Evolutionary conservation across 2,329 filamentous ascomycete genomes (phyloP).

Genomic region (Trichoderma sp.): DNA sequence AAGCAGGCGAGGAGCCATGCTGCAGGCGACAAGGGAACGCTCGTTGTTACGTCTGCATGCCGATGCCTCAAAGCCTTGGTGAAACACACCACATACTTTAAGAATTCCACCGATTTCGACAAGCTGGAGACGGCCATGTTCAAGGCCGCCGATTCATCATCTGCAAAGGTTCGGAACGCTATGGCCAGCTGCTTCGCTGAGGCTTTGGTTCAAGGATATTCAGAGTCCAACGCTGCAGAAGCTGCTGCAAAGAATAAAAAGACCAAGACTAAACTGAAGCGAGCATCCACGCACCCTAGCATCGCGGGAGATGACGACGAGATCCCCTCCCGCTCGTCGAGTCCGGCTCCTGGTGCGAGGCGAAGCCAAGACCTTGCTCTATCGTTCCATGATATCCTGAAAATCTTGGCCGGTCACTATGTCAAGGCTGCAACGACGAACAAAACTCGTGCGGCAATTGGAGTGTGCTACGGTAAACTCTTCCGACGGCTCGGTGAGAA

Average conservation of each 20-base stretch:
- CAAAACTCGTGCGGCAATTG: conserved; percentile 75
- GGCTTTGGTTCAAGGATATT: conserved; percentile 76
- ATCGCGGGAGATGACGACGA: conserved; percentile 73
- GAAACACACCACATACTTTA: conserved; percentile 74
- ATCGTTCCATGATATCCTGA: conserved; percentile 74
- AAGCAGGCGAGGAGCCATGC: conserved; percentile 81
- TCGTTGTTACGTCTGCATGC: conserved; percentile 77
- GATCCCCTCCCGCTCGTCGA: conserved; percentile 63
- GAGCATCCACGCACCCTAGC: conserved; percentile 58
- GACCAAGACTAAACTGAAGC: conserved; percentile 60
- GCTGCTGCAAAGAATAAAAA: conserved; percentile 65
- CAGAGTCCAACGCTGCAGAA: conserved; percentile 47
- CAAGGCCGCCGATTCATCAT: conserved; percentile 80
- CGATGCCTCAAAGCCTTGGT: conserved; percentile 74
- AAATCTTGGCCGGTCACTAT: conserved; percentile 77
- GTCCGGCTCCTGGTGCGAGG: conserved; percentile 65
- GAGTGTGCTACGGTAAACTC: conserved; percentile 81
- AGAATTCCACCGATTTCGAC: conserved; percentile 87
- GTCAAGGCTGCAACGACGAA: conserved; percentile 75
- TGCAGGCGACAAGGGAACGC: conserved; percentile 73
- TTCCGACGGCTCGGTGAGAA: conserved; percentile 76
- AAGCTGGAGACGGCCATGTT: conserved; percentile 78
- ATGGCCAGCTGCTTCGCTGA: conserved; percentile 83
- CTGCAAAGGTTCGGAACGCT: conserved; percentile 74
- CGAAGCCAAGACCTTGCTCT: conserved; percentile 72